phyloP scores from a whole-genome alignment of 108 stramenopile genomes.

The Aurantiochytrium sp. region DNA sequence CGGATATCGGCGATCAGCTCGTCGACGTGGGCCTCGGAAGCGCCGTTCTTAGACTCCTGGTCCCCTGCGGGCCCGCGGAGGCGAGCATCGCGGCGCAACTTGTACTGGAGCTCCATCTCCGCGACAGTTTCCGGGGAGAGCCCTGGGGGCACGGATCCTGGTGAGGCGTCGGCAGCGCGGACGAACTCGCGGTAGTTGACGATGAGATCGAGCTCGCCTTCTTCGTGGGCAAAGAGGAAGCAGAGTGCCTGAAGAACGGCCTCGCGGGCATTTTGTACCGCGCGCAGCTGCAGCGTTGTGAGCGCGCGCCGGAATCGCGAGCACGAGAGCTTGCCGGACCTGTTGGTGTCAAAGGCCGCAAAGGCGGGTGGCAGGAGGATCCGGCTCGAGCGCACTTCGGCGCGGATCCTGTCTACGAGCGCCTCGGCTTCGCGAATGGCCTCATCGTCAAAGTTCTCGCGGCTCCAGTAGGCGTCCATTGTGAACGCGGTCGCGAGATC shows the following conservation, averaged over 20 bases:
- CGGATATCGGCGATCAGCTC: background rate
- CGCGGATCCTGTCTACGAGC: background rate
- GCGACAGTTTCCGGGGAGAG: background rate
- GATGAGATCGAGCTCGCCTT: background rate
- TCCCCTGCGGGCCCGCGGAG: no score
- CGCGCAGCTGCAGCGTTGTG: background rate
- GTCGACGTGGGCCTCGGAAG: background rate
- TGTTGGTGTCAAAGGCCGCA: background rate
- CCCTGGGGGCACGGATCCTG: background rate
- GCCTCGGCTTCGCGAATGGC: background rate
- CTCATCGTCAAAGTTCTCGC: background rate
- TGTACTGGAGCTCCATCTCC: background rate
- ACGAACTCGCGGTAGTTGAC: background rate
- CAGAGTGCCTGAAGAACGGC: background rate
- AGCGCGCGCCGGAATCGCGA: constrained; percentile 3
- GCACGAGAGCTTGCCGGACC: background rate
- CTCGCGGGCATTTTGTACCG: background rate
- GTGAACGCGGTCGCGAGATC: background rate
- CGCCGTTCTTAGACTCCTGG: no score
- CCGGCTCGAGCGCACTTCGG: background rate
- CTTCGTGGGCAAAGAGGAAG: background rate
- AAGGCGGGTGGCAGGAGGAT: background rate
- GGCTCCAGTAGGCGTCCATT: background rate
- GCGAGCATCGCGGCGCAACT: background rate
- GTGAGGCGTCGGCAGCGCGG: background rate